Conservation (phyloP, 1,139 yeast species). For the Geotrichum phurueaensis region DNA sequence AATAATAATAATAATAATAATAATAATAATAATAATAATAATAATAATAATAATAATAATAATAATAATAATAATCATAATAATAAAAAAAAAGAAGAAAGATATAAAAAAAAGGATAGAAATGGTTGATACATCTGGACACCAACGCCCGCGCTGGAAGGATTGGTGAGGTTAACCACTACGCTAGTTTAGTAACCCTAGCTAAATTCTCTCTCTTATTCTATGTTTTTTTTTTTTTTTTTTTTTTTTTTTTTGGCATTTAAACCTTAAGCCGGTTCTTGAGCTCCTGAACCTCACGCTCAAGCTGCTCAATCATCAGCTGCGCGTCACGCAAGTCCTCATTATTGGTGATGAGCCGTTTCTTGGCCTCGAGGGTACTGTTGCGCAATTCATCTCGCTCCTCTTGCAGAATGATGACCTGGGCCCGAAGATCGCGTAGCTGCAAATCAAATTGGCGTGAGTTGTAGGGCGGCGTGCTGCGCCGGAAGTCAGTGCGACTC, state of each 20-base stretch:
- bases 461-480: slow-evolving; percentile 39
- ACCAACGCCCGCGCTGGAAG: too few species aligned
- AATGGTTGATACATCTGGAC: neutral
- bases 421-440: slow-evolving; percentile 79
- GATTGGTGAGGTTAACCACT: too few species aligned
- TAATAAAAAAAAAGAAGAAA: too few species aligned
- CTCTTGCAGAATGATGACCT: slow-evolving; percentile 69
- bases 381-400: slow-evolving; percentile 78
- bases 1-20: too few species aligned
- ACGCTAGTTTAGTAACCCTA: too few species aligned
- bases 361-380: slow-evolving; percentile 31
- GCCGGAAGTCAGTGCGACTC: slow-evolving; percentile 15
- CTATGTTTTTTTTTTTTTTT: neutral
- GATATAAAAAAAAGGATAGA: too few species aligned
- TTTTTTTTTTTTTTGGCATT: neutral
- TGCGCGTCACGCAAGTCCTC: slow-evolving; percentile 29
- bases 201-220: too few species aligned
- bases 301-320: slow-evolving; percentile 22
- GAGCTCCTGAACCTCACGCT: slow-evolving; percentile 20
- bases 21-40: too few species aligned
- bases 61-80: too few species aligned
- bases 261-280: neutral
- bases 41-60: too few species aligned
- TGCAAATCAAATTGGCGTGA: slow-evolving; percentile 71
- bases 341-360: slow-evolving; percentile 32